Evolutionary conservation across 2,329 filamentous ascomycete genomes (phyloP).

Genomic region (Microcyclospora tardicrescens): DNA sequence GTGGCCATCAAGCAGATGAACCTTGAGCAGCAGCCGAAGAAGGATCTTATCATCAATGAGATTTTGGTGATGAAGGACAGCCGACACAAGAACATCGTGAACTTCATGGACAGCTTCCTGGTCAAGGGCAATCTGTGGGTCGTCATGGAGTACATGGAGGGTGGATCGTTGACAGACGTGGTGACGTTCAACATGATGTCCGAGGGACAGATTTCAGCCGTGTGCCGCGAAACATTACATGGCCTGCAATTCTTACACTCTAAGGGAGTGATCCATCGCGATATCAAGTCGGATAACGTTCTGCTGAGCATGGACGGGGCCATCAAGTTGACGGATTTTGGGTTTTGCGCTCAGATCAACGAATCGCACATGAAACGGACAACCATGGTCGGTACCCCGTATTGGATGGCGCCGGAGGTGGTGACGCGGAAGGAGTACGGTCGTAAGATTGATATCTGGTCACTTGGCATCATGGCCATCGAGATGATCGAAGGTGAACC

Average conservation of each 20-base stretch:
- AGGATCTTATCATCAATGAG: conserved; percentile 97
- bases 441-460: conserved; percentile 98
- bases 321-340: conserved; percentile 98
- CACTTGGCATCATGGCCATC: conserved; percentile 96
- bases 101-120: conserved; percentile 95
- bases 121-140: conserved; percentile 90
- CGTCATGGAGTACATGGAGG: conserved; percentile 99
- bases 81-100: conserved; percentile 96
- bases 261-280: conserved; percentile 94
- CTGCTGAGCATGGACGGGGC: conserved; percentile 84
- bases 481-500: conserved; percentile 99
- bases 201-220: conserved; percentile 90
- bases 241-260: conserved; percentile 92
- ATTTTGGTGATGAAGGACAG: conserved; percentile 99
- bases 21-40: conserved; percentile 94
- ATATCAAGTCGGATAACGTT: conserved; percentile 99
- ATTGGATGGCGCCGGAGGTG: conserved; percentile 99
- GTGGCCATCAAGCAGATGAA: conserved; percentile 99
- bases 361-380: conserved; percentile 94
- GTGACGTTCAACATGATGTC: conserved; percentile 99
- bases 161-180: conserved; percentile 91
- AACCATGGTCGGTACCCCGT: conserved; percentile 97
- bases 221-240: conserved; percentile 83
- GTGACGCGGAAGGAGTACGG: conserved; percentile 97
- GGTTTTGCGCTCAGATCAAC: conserved; percentile 97